Base-by-base conservation (phyloP, 2,329 filamentous ascomycete genomes). In the Fusarium ramigenum region DNA sequence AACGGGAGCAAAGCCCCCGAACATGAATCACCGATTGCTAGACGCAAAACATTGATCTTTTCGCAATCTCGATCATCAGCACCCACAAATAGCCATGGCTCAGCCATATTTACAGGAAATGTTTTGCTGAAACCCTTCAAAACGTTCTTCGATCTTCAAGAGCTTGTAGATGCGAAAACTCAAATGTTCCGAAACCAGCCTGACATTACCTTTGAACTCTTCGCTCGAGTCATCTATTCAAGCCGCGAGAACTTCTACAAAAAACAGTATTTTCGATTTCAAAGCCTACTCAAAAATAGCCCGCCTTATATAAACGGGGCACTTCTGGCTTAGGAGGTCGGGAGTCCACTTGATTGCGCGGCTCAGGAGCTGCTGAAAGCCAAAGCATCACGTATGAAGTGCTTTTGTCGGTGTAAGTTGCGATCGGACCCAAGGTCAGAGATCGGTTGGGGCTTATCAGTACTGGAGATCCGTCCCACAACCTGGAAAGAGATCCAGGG, bases 221-320 rank as follows among this genome's bases (percentile, higher is more conserved):
- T 90, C 76, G 90, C 90, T 7, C 85, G 88, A 32, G 87, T 93
- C 4, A 83, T 83, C 4, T 85, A 84, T 58, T 92, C 91, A 0
- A 86, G 83, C 60, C 86, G 91, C 0, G 88, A 91, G 63, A 80
- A 81, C 18, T 79, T 82, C 11, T 74, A 77, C 12, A 82, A 78
- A 25, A 88, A 85, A 69, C 91, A 93, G 76, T 84, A 88, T 62
- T 92, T 93, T 70, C 85, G 89, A n/a, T 88, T 93, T 56, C 83
- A 84, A 43, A 91, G 93, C 74, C 79, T 93, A 0, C 91, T 90
- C 73, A 88, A 89, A 67, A 85, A 89, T 25, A 84, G 83, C 16
- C 86, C 87, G 9, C 91, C 90, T 0, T 88, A 87, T 60, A 46
- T 82, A 10, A 76, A 74, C n/a, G 81, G 80, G 18, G 63, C 74